A percentile compares a stretch with the other conserved stretches of the same genome.
These are phyloP conservation scores for Picochlorum sp. DNA, from an alignment of 139 green algal genomes.

Conservation along the genomic window DNA sequence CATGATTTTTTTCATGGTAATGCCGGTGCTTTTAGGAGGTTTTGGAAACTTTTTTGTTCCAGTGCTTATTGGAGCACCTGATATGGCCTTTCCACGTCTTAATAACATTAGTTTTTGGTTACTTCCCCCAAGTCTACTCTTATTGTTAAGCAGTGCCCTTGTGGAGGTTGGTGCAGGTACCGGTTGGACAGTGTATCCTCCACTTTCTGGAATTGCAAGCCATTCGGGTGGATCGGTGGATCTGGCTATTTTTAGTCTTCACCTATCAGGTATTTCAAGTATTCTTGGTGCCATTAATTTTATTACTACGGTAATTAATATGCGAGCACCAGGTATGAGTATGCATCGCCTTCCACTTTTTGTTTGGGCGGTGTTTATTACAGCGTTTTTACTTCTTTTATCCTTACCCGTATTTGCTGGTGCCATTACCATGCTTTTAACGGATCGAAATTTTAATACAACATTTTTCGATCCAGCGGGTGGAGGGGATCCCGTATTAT, in stretches of 20 bases:
- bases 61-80: slow-evolving; percentile 26
- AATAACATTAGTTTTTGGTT: slow-evolving; percentile 35
- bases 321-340: slow-evolving; percentile 51
- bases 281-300: slow-evolving; percentile 53
- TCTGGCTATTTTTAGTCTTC: slow-evolving; percentile 59
- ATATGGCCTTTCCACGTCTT: slow-evolving; percentile 51
- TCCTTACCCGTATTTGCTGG: slow-evolving; percentile 45
- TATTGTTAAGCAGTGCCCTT: slow-evolving; percentile 36
- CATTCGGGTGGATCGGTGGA: slow-evolving; percentile 45
- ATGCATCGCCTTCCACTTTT: slow-evolving; percentile 47
- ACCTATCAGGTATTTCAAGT: slow-evolving; percentile 40
- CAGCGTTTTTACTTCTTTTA: slow-evolving; percentile 36
- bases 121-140: slow-evolving; percentile 25
- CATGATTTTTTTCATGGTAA: slow-evolving; percentile 16
- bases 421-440: slow-evolving; percentile 53
- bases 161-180: slow-evolving; percentile 40
- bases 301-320: slow-evolving; percentile 48
- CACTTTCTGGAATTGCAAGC: slow-evolving; percentile 37
- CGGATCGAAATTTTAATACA: slow-evolving; percentile 53
- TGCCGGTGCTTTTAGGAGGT: slow-evolving; percentile 7
- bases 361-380: slow-evolving; percentile 42
- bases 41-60: slow-evolving; percentile 15
- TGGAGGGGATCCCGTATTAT: slow-evolving; percentile 41
- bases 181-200: slow-evolving; percentile 41
- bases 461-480: slow-evolving; percentile 45